Base-by-base conservation (phyloP, 768 basidiomycete genomes). In the Dioszegia crocea region DNA sequence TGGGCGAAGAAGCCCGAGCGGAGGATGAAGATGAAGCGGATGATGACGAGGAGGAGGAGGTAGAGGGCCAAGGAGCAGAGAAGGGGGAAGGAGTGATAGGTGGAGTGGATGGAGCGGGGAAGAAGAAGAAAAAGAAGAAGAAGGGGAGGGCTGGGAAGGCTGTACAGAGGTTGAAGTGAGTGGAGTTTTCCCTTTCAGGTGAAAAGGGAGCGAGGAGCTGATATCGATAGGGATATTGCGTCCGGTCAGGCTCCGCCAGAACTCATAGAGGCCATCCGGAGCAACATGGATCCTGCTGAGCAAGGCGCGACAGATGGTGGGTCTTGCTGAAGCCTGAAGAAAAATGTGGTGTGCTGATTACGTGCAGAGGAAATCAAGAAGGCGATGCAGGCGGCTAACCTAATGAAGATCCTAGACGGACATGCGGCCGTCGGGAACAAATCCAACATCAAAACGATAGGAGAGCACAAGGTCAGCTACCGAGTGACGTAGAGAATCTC, bases 391-490 rank as follows among this genome's bases (percentile, higher is more conserved):
- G 86, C 88, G 61, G 79, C 91, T 76, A 88, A 88, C 73, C 82
- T 93, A 47, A 86, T 88, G 83, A 90, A 94, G 69, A 83, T 90
- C 17, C 79, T 88, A 21, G 85, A 89, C 70, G 91, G 90, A 6
- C 90, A 91, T 73, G 79, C 84, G 38, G 89, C 87, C 10, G 62
- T 87, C 30, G 86, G 86, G 21, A 89, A 88, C 11, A 81, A 83
- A 64, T 61, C 61, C 0, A 86, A 86, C 67, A 85, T 83, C 68
- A 89, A 91, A 79, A 84, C 88, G 63, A 83, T 87, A 71, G 90
- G 89, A 45, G 86, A 88, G 73, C 91, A 96, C 73, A 94, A 93
- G 81, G 92, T 90, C 65, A 54, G 81, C n/a, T n/a, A n/a, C n/a
- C n/a, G n/a, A n/a, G n/a, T n/a, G n/a, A n/a, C n/a, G n/a, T n/a